Conservation (phyloP, 345 rosid genomes). For the Camelina sativa region DNA sequence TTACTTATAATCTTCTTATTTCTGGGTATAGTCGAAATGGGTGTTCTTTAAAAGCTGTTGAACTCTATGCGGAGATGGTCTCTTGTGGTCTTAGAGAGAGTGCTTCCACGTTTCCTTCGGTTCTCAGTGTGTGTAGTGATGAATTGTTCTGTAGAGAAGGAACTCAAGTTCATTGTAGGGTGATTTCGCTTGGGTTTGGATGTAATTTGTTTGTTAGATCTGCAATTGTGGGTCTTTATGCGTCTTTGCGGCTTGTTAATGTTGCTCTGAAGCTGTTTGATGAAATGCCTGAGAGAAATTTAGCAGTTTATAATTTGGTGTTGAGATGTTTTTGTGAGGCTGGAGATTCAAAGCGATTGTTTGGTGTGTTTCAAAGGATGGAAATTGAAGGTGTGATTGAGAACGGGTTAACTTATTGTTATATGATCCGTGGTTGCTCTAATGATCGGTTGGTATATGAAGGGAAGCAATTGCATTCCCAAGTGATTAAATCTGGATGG, state of each 20-base stretch:
- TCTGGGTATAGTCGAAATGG: constrained; percentile 61
- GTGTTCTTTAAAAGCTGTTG: constrained; percentile 44
- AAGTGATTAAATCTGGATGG: constrained; percentile 67
- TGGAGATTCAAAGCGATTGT: constrained; percentile 46
- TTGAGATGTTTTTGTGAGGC: constrained; percentile 57
- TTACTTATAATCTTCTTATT: constrained; percentile 68
- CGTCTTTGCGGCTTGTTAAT: constrained; percentile 51
- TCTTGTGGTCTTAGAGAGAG: constrained; percentile 62
- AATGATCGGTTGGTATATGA: constrained; percentile 50
- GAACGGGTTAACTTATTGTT: constrained; percentile 73
- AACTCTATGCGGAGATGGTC: constrained; percentile 59
- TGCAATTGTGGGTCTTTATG: constrained; percentile 64
- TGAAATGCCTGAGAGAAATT: constrained; percentile 66
- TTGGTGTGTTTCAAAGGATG: constrained; percentile 54
- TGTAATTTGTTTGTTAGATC: constrained; percentile 61
- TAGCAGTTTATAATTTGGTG: constrained; percentile 62
- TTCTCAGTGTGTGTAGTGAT: constrained; percentile 61
- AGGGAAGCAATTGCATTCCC: constrained; percentile 75
- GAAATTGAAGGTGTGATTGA: constrained; percentile 51
- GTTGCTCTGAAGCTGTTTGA: constrained; percentile 59
- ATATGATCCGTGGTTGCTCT: constrained; percentile 66
- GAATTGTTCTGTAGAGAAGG: constrained; percentile 57
- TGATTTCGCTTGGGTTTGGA: constrained; percentile 57
- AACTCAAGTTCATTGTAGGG: constrained; percentile 73
- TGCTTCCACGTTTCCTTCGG: constrained; percentile 68